Evolutionary conservation across 2,329 filamentous ascomycete species (phyloP), one percentile per base, ranked within the genome.

Genomic region (Ophiostoma perfectum): DNA sequence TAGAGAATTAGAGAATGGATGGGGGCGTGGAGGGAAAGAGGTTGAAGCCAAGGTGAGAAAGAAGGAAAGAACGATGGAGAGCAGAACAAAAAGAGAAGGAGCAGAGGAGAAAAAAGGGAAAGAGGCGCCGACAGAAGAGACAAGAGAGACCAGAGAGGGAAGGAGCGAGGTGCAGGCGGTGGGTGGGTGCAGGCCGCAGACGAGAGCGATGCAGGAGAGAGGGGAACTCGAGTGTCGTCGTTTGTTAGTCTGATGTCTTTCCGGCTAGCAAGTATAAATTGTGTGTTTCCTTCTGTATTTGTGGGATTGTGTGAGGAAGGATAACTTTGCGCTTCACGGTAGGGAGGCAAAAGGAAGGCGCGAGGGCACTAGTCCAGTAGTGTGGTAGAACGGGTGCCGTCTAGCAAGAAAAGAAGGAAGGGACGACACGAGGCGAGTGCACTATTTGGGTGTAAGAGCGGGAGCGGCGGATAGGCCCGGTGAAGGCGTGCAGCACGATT

Each of bases 391-490:
- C 14, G 18, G 8, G n/a, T 63, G 27, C 45, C 27, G 62, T 42
- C 58, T 44, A 63, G 67, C 27, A 38, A 45, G 45, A 65, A 64
- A 55, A 65, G 66, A 60, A 55, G 68, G 66, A 68, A 66, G 39
- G 52, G n/a, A 41, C 55, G 66, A 47, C 38, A 41, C 5, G 8
- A 63, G 8, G 38, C n/a, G 16, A 55, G 49, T 5, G 49, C 36
- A 42, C 58, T 63, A 39, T 39, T 44, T 18, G 60, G 18, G 27
- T 27, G 38, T 45, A 55, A 55, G 49, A 55, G 65, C 69, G 67
- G 67, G 69, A 67, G 45, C 63, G 52, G 66, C 69, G 69, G 69
- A 69, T 67, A 67, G 62, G 67, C 65, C 69, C 69, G 69, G 63
- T 55, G 66, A 65, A 62, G 16, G 39, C 27, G 58, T 36, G 36